phyloP scores from a whole-genome alignment of 192 early-diverging fungal species.

The Umbelopsis sp. region DNA sequence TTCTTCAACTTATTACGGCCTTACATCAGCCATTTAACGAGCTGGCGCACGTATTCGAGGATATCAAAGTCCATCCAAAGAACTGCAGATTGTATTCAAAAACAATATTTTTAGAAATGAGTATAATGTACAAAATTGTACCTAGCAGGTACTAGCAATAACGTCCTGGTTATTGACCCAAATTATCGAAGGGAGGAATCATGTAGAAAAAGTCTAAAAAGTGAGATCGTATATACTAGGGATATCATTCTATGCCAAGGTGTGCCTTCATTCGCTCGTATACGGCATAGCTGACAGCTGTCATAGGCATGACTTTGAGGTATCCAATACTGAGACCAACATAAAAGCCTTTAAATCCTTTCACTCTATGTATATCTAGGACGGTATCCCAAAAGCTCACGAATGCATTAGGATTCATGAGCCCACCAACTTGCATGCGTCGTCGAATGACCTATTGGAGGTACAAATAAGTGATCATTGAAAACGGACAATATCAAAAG shows the following conservation, averaged over 20 bases:
- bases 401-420: slow-evolving; percentile 50
- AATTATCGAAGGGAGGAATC: too few species aligned
- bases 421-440: slow-evolving; percentile 82
- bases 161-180: too few species aligned
- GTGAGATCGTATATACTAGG: too few species aligned
- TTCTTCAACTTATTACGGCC: too few species aligned
- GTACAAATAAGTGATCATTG: not conserved
- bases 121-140: too few species aligned
- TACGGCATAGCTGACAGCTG: slow-evolving; percentile 82
- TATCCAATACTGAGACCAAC: slow-evolving; percentile 98
- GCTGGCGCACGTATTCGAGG: too few species aligned
- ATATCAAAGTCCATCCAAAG: too few species aligned
- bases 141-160: too few species aligned
- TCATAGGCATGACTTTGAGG: slow-evolving; percentile 94
- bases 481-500: not conserved
- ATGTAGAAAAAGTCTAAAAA: too few species aligned
- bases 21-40: too few species aligned
- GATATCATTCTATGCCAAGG: slow-evolving; percentile 51
- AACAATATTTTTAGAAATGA: too few species aligned
- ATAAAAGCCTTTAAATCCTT: slow-evolving; percentile 87
- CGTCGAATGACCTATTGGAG: slow-evolving; percentile 68
- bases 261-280: slow-evolving; percentile 81
- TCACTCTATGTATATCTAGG: slow-evolving; percentile 61
- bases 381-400: slow-evolving; percentile 63
- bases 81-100: too few species aligned